Base-by-base conservation (phyloP, 2,329 filamentous ascomycete species). In the Didymella segeticola region DNA sequence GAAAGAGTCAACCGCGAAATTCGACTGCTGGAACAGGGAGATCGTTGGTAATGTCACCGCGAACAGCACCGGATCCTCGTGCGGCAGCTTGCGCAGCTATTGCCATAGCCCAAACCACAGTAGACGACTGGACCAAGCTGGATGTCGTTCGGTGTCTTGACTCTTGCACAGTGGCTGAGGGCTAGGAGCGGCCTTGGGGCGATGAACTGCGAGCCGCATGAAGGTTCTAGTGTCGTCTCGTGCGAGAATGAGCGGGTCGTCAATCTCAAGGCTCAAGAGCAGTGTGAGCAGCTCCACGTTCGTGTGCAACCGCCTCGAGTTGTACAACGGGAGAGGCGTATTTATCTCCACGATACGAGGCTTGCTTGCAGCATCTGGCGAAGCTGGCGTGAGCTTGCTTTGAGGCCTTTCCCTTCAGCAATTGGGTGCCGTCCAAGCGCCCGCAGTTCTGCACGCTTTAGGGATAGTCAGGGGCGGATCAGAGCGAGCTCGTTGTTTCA, bases 391-490 rank as follows among this genome's bases (percentile, higher is more conserved):
- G 47, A 56, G 47, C 46, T 43, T 47, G 42, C 47, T n/a, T 30
- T 23, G 51, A 38, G 49, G 51, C 51, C 33, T 49, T 49, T 34
- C 51, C 39, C 51, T 36, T 46, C 45, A 30, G 51, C 51, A 45
- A 26, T 19, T 46, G 38, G 51, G 23, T 45, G 41, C 51, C 47
- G 55, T 56, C 43, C 27, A 48, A 50, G 51, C 49, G 42, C 48
- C 30, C 50, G 34, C 46, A 22, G 47, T 27, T 49, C 48, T 37
- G 43, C 47, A 49, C 47, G 22, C 41, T 62, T 62, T 6, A 23
- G 56, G 59, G 20, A 49, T 66, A 64, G 64, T 68, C 67, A 70
- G 67, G 67, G 67, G 67, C 57, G 61, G 54, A 64, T 64, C 60
- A 47, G 60, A 46, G 58, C 53, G 37, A 20, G 49, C 48, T 50